Percentiles rank a stretch among this genome's conserved stretches.
Evolutionary conservation across 306 rosid genomes (phyloP).

Genomic region (Malus domestica): ASM211411v1 NC_041792.1:7297001-7297500

Average conservation of each 20-base stretch:
- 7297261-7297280: constrained; percentile 15
- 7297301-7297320: background rate
- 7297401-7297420: constrained; percentile 58
- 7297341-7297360: background rate
- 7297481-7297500: background rate
- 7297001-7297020: no score
- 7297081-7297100: background rate
- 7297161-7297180: background rate
- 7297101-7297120: background rate
- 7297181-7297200: constrained; percentile 29
- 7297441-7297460: background rate
- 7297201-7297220: background rate
- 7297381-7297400: constrained; percentile 46
- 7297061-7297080: background rate
- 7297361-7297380: constrained; percentile 36
- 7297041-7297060: background rate
- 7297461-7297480: background rate
- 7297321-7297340: background rate
- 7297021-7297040: no score
- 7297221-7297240: constrained; percentile 11
- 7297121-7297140: background rate
- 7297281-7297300: background rate
- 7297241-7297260: constrained; percentile 14
- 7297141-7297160: background rate
- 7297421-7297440: constrained; percentile 39